Conservation (phyloP, 345 rosid species). For the Populus tremula region DNA sequence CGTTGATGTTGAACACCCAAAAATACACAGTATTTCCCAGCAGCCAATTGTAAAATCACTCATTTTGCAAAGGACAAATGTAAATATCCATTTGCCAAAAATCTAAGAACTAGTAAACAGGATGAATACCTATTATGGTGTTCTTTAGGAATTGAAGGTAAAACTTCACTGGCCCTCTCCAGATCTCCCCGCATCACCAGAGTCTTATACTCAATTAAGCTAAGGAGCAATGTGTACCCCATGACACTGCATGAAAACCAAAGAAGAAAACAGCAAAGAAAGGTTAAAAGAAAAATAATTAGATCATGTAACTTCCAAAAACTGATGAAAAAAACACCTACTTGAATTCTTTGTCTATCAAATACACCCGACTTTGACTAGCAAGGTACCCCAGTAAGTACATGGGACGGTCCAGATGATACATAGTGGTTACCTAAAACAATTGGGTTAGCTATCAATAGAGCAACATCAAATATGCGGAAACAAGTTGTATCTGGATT, state of each 20-base stretch:
- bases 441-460: background rate
- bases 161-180: constrained; percentile 69
- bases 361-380: constrained; percentile 91
- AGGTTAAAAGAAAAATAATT: constrained; percentile 13
- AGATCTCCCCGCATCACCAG: constrained; percentile 94
- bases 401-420: constrained; percentile 99
- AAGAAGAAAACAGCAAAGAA: constrained; percentile 4
- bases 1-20: background rate
- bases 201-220: constrained; percentile 92
- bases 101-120: constrained; percentile 4
- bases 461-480: background rate
- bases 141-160: constrained; percentile 83
- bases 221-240: constrained; percentile 80
- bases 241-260: constrained; percentile 50
- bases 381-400: constrained; percentile 98
- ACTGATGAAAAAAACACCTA: constrained; percentile 34
- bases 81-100: background rate
- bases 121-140: constrained; percentile 70
- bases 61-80: background rate
- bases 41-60: background rate
- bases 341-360: constrained; percentile 99
- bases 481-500: background rate
- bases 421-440: constrained; percentile 92
- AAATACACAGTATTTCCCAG: background rate
- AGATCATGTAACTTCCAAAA: constrained; percentile 11